Evolutionary conservation across 306 rosid species (phyloP).

Genomic region (Prunus mume): DNA sequence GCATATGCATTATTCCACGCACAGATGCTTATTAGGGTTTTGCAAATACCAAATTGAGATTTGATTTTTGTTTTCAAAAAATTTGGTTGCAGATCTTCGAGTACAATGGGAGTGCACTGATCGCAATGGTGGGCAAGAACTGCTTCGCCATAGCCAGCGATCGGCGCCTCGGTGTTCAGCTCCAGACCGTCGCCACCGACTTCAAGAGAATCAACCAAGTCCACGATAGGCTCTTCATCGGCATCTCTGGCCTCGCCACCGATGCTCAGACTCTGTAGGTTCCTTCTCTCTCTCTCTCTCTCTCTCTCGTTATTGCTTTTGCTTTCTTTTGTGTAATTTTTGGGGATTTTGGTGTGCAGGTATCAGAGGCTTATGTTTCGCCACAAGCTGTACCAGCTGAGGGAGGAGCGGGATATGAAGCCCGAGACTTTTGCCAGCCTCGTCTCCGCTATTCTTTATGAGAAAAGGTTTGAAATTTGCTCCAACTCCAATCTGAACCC

Average conservation of each 20-base stretch:
- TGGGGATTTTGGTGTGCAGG: conserved; percentile 28
- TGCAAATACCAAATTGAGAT: background rate
- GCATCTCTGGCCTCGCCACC: conserved; percentile 92
- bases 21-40: conserved; percentile 2
- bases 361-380: conserved; percentile 78
- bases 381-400: conserved; percentile 85
- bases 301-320: background rate
- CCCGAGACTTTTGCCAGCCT: conserved; percentile 92
- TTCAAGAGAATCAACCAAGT: conserved; percentile 76
- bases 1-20: background rate
- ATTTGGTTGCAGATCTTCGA: conserved; percentile 61
- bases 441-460: conserved; percentile 77
- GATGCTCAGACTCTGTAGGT: conserved; percentile 91
- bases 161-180: conserved; percentile 96
- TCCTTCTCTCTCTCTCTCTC: background rate
- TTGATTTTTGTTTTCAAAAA: background rate
- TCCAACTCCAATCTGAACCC: background rate
- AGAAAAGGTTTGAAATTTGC: conserved; percentile 62
- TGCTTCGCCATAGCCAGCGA: conserved; percentile 98
- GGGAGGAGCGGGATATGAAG: conserved; percentile 92
- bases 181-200: conserved; percentile 92
- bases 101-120: conserved; percentile 93
- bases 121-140: conserved; percentile 97
- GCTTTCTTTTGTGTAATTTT: background rate
- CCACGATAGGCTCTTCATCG: conserved; percentile 76